Percentiles rank a stretch among this genome's conserved stretches.
phyloP scores from a whole-genome alignment of 75 land plant species.

The Sequoia sempervirens region DNA sequence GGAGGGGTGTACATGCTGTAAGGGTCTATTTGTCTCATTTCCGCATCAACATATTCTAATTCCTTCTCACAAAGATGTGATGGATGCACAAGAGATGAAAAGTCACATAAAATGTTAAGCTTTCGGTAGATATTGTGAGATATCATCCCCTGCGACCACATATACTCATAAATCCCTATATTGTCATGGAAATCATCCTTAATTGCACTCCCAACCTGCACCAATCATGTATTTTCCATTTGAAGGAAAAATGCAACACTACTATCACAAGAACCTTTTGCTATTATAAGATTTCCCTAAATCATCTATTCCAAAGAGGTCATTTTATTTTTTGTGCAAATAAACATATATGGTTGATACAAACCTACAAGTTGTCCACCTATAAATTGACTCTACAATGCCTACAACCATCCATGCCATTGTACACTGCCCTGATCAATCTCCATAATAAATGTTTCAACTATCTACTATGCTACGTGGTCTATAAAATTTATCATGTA shows the following conservation, averaged over 20 bases:
- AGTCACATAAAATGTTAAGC: slow-evolving; percentile 50
- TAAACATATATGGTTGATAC: not conserved
- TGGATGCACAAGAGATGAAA: slow-evolving; percentile 30
- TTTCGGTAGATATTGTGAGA: slow-evolving; percentile 59
- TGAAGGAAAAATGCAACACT: not conserved
- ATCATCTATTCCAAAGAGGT: not conserved
- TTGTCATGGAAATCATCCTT: slow-evolving; percentile 70
- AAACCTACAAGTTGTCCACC: no score
- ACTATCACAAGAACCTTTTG: not conserved
- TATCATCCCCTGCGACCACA: slow-evolving; percentile 78
- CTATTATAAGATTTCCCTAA: not conserved
- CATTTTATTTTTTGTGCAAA: not conserved
- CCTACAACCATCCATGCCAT: no score
- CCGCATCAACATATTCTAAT: slow-evolving; percentile 16
- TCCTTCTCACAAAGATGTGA: slow-evolving; percentile 42
- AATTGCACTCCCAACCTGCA: slow-evolving; percentile 87
- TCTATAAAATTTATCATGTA: no score
- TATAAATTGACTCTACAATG: no score
- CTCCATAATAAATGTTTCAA: no score
- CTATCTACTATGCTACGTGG: no score
- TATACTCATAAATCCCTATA: slow-evolving; percentile 59
- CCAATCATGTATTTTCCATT: not conserved
- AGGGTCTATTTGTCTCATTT: slow-evolving; percentile 67
- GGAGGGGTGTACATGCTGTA: slow-evolving; percentile 77
- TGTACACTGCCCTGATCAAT: no score